These are phyloP conservation scores for Kwoniella mangroviensis DNA, from an alignment of 768 basidiomycete genomes.

Conservation along the genomic window DNA sequence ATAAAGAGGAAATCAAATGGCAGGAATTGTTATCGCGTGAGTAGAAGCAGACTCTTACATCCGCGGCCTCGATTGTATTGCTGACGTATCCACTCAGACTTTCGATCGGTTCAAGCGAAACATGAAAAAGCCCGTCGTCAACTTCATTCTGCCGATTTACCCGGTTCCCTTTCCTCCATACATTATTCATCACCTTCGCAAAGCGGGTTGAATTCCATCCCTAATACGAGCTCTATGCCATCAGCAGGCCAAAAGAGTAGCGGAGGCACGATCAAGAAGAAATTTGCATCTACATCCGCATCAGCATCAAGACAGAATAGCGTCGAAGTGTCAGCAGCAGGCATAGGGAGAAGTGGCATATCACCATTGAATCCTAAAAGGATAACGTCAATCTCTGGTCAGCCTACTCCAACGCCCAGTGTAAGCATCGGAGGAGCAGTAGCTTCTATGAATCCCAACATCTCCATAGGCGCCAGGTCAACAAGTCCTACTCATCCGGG, in stretches of 20 bases:
- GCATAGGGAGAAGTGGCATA: constrained; percentile 14
- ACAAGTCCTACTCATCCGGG: constrained; percentile 33
- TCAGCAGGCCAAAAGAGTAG: not conserved
- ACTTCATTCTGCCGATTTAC: constrained; percentile 61
- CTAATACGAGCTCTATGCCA: constrained; percentile 7
- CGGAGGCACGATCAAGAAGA: constrained; percentile 38
- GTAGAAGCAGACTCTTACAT: constrained; percentile 11
- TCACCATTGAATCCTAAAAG: constrained; percentile 55
- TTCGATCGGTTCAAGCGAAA: constrained; percentile 82
- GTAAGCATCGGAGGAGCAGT: constrained; percentile 49
- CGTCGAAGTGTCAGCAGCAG: not conserved
- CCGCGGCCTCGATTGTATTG: no score
- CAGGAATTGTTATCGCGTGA: constrained; percentile 78
- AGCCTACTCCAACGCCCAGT: constrained; percentile 13
- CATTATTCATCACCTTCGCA: constrained; percentile 53
- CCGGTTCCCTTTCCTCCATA: constrained; percentile 34
- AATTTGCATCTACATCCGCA: constrained; percentile 16
- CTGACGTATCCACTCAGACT: constrained; percentile 61
- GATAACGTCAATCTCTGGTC: constrained; percentile 23
- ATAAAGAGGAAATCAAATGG: constrained; percentile 95
- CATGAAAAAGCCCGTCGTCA: constrained; percentile 90
- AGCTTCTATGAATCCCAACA: constrained; percentile 46
- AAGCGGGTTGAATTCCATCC: constrained; percentile 33
- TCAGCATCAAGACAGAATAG: constrained; percentile 15
- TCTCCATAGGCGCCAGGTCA: constrained; percentile 31